Base-by-base conservation (phyloP, 1,139 yeast genomes). In the Protomyces gravidus region DNA sequence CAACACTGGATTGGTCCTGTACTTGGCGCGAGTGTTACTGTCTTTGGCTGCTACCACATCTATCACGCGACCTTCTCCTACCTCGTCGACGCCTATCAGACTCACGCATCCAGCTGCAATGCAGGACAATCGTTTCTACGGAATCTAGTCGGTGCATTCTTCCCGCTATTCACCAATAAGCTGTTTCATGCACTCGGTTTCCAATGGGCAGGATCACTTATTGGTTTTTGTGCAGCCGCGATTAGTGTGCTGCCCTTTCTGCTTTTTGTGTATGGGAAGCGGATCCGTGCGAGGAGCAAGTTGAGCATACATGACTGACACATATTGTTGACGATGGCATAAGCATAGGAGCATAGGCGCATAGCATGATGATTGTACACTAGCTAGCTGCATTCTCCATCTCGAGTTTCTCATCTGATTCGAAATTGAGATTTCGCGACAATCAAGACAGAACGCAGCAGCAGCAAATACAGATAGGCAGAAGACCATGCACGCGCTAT, bases 91-190 rank as follows among this genome's bases (percentile, higher is more conserved):
- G 76, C 86, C 45, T 89, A 89, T 69, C 76, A 86, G 64, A 70
- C 82, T 62, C 83, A 85, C 68, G 95, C 96, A 2, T 96, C 96
- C 3, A 85, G 95, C 25, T 96, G 96, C 1, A 76, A 89, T 65
- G 96, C 96, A 3, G 96, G 86, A 13, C 88, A 88, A 70, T 83
- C 96, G 0, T 83, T 89, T 69, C 75, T 90, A 68, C 83, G 98
- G 76, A 83, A 90, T 63, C 83, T 76, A 0, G 79, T 81, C 66
- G 89, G 85, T 63, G 86, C 85, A 42, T 75, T 80, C 25, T 80
- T 80, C 55, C 68, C 67, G 11, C 48, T 45, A 27, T 45, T 23
- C 15, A 45, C 27, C 9, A 26, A 28, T 5, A 45, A 45, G 61
- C 73, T 86, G 75, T 83, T 78, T 69, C 68, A 71, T 52, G 72